Evolutionary conservation across 176 grass and related monocot species (phyloP), one percentile per base, ranked within the genome.

Genomic region (Raddia guianensis): DNA sequence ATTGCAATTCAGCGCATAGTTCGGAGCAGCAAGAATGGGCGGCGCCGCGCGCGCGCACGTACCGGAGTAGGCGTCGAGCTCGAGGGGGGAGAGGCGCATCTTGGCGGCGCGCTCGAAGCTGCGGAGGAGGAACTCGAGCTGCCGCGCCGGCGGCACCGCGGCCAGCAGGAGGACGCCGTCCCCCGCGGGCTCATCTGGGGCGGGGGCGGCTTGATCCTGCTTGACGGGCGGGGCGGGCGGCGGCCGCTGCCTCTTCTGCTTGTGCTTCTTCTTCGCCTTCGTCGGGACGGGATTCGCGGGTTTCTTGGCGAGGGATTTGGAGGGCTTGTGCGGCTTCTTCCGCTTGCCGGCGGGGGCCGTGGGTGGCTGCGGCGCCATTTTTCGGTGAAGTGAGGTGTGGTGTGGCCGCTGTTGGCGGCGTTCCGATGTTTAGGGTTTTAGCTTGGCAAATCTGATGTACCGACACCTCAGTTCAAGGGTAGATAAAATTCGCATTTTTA

Each of bases 61-160:
- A 96, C 93, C 90, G 20, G 82, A 86, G 88, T 91, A 98, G 54
- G 88, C 86, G 50, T 89, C 90, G 50, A 98, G 86, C 84, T 98
- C 95, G 21, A 98, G 90, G 11, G 87, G 83, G 7, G 95, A 98
- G 75, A 98, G 95, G 74, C 91, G 93, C 61, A 90, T 83, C 81
- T 94, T 98, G 21, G 78, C 81, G 72, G 86, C 88, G 19, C 83
- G 80, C 83, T 98, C 88, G 87, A 91, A 94, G 81, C 70, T 84
- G 48, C 91, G 87, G 77, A 98, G 90, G 62, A 98, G 82, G 81
- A 92, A 93, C 60, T 74, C 73, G 12, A 98, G 83, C 86, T 98
- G 95, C 74, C 82, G 80, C 67, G 84, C 77, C 35, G 83, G 76
- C 6, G 90, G 81, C 63, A 72, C 61, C 4, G 65, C 49, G 55